A percentile compares a stretch with the other conserved stretches of the same genome.
These are phyloP conservation scores for Cymodocea nodosa DNA, from an alignment of 116 monocot species.

Conservation along the genomic window DNA sequence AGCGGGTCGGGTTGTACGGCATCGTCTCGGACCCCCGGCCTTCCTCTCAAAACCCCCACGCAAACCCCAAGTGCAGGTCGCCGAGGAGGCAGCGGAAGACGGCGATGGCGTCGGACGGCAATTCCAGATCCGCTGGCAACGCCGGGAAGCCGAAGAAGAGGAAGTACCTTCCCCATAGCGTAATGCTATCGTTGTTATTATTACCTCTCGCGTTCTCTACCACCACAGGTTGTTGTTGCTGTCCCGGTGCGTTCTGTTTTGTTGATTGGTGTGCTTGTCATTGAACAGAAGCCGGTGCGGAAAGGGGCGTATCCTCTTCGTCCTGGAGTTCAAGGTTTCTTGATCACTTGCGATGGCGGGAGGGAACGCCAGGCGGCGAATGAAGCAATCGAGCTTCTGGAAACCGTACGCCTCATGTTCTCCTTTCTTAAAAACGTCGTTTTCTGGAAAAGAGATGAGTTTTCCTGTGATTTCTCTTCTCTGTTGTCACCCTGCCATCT, in stretches of 20 bases:
- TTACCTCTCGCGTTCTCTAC: background rate
- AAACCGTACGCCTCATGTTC: constrained; percentile 22
- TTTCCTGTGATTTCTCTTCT: too few relatives aligned
- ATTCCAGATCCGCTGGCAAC: constrained; percentile 1
- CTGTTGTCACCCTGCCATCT: too few relatives aligned
- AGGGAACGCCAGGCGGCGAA: constrained; percentile 79
- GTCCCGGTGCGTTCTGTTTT: too few relatives aligned
- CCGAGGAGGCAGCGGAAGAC: too few relatives aligned
- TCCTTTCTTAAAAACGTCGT: too few relatives aligned
- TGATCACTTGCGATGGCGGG: constrained; percentile 96
- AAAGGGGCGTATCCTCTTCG: constrained; percentile 67
- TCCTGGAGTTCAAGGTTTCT: constrained; percentile 88
- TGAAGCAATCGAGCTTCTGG: constrained; percentile 75
- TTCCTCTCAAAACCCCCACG: background rate
- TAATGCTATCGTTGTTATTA: constrained; percentile 6
- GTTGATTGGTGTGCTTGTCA: background rate
- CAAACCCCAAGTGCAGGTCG: background rate
- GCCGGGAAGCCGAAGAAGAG: constrained; percentile 65
- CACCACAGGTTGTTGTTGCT: background rate
- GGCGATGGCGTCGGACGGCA: constrained; percentile 36
- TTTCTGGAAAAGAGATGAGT: too few relatives aligned
- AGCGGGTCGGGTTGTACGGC: background rate
- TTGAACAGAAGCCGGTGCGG: constrained; percentile 44
- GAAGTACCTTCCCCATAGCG: constrained; percentile 71
- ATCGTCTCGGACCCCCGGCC: background rate